A percentile compares a stretch with the other conserved stretches of the same genome.
Evolutionary conservation across 148 eudicot genomes (phyloP).

Genomic region (Drosera capensis): DNA sequence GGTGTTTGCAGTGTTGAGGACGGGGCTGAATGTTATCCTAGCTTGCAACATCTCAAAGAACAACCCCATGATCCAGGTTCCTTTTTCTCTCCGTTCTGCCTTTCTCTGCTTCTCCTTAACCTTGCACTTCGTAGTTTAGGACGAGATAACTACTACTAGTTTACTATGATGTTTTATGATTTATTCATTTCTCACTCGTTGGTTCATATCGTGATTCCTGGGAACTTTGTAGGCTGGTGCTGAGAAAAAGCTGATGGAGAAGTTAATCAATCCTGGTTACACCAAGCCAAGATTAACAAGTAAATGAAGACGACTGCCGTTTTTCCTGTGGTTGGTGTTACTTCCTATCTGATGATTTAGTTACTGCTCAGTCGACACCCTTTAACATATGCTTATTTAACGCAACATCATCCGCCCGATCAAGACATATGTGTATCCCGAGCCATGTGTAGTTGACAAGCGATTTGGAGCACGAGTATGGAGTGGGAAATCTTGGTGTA

Average conservation of each 20-base stretch:
- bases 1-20: conserved; percentile 47
- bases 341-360: no score
- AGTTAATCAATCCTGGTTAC: conserved; percentile 59
- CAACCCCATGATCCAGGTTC: conserved; percentile 61
- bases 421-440: no score
- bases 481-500: no score
- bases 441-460: no score
- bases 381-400: no score
- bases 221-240: conserved; percentile 35
- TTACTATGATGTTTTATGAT: not conserved
- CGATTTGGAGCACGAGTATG: no score
- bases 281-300: conserved; percentile 31
- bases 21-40: conserved; percentile 57
- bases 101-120: not conserved
- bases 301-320: no score
- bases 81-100: conserved; percentile 7
- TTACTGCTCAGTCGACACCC: no score
- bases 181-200: not conserved
- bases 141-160: no score
- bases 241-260: conserved; percentile 63
- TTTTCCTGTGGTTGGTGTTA: no score
- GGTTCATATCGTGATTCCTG: not conserved
- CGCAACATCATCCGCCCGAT: no score
- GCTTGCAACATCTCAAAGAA: conserved; percentile 80
- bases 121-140: not conserved